phyloP scores from a whole-genome alignment of 2,329 filamentous ascomycete genomes.

The Cercospora sp. region DNA sequence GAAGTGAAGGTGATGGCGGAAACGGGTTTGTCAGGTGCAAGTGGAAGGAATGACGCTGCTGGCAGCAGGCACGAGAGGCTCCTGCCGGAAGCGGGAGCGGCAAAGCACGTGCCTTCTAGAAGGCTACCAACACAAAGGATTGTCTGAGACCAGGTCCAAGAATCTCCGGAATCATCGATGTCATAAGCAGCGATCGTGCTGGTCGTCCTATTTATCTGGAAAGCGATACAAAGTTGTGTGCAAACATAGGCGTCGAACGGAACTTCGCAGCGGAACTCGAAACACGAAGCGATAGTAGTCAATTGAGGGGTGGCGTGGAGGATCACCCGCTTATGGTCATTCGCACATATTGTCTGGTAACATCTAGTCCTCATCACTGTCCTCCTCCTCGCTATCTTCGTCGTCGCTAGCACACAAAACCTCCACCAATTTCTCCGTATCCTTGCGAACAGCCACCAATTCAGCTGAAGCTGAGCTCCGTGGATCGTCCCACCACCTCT shows the following conservation, averaged over 20 bases:
- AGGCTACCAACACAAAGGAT: constrained; percentile 6
- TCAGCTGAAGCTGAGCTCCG: constrained; percentile 66
- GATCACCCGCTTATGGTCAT: constrained; percentile 12
- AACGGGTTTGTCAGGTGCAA: constrained; percentile 8
- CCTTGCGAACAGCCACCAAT: constrained; percentile 69
- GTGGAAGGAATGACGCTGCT: constrained; percentile 3
- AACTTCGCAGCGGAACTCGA: not conserved
- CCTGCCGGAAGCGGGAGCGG: constrained; percentile 6
- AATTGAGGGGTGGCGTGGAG: not conserved
- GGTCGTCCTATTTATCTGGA: not conserved
- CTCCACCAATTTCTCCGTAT: constrained; percentile 77
- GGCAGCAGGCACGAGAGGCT: constrained; percentile 7
- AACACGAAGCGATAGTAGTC: not conserved
- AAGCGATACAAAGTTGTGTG: not conserved
- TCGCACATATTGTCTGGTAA: constrained; percentile 6
- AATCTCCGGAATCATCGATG: not conserved
- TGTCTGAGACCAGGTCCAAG: constrained; percentile 6
- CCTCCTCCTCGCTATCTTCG: constrained; percentile 60
- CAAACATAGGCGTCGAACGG: not conserved
- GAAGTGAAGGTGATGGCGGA: constrained; percentile 8
- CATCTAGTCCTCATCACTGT: constrained; percentile 23
- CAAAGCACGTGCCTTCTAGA: constrained; percentile 3
- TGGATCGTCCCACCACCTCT: constrained; percentile 83
- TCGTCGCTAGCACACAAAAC: constrained; percentile 73
- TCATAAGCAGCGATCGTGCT: not conserved